These are phyloP conservation scores for Mycena albidolilacea DNA, from an alignment of 768 basidiomycete species.

Conservation along the genomic window DNA sequence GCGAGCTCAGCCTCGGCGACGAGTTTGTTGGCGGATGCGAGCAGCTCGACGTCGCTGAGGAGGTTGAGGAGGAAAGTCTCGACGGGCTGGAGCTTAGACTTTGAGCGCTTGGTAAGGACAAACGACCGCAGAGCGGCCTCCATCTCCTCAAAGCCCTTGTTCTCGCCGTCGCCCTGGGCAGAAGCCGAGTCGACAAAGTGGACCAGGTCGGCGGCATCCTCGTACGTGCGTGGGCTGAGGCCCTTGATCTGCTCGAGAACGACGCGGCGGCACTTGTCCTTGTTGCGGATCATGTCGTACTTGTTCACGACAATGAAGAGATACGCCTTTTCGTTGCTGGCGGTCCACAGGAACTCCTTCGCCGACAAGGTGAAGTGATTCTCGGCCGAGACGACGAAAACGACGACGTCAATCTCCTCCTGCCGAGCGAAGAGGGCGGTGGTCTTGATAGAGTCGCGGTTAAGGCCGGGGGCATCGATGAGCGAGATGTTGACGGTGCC, in stretches of 20 bases:
- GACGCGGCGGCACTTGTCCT: constrained; percentile 89
- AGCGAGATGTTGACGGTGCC: constrained; percentile 98
- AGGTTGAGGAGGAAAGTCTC: constrained; percentile 92
- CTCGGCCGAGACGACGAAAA: constrained; percentile 97
- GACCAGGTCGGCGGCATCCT: constrained; percentile 93
- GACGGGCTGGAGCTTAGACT: constrained; percentile 95
- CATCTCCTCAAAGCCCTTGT: constrained; percentile 85
- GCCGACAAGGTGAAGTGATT: constrained; percentile 98
- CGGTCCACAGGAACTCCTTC: constrained; percentile 93
- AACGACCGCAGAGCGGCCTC: constrained; percentile 94
- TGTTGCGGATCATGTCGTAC: constrained; percentile 95
- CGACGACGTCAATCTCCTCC: constrained; percentile 98
- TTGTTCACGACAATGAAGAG: constrained; percentile 99
- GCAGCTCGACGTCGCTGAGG: constrained; percentile 90
- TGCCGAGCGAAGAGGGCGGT: constrained; percentile 96
- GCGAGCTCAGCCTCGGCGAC: constrained; percentile 87
- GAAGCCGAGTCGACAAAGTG: constrained; percentile 96
- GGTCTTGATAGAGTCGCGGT: constrained; percentile 94
- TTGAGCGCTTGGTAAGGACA: constrained; percentile 95
- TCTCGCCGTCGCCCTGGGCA: constrained; percentile 70
- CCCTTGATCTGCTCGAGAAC: constrained; percentile 96
- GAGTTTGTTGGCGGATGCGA: constrained; percentile 88
- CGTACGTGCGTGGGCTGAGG: constrained; percentile 92
- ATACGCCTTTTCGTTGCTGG: constrained; percentile 97
- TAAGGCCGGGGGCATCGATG: constrained; percentile 98